phyloP scores from a whole-genome alignment of 192 early-diverging fungal species.

The Chytriomyces sp. region DNA sequence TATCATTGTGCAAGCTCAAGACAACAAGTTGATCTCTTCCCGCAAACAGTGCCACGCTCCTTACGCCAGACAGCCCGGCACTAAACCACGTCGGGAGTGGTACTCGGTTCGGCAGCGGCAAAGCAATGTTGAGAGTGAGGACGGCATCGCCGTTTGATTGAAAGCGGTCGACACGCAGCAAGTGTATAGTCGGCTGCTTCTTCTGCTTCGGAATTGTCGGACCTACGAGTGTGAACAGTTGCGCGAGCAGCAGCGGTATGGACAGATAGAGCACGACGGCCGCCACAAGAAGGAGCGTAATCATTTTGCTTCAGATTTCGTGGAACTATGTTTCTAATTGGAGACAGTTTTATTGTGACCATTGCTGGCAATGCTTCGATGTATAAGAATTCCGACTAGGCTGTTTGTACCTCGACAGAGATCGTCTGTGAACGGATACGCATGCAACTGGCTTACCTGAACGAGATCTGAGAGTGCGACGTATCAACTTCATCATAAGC shows the following conservation, averaged over 20 bases:
- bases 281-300: background rate
- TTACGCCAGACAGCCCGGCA: background rate
- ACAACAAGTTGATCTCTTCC: background rate
- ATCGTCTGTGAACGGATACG: no score
- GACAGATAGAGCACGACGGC: background rate
- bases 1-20: background rate
- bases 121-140: background rate
- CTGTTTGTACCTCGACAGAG: no score
- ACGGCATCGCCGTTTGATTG: background rate
- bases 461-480: no score
- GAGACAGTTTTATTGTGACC: no score
- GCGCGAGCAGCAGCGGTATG: background rate
- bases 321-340: no score
- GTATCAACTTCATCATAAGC: no score
- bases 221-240: background rate
- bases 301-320: background rate
- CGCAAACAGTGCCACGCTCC: background rate
- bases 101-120: background rate
- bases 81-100: background rate
- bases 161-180: background rate
- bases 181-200: background rate
- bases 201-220: background rate
- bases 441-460: no score
- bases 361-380: no score
- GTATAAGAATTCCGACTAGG: no score